A percentile compares a stretch with the other conserved stretches of the same genome.
phyloP scores from a whole-genome alignment of 805 yeast genomes.

The Diddensiella transvaalensis region DNA sequence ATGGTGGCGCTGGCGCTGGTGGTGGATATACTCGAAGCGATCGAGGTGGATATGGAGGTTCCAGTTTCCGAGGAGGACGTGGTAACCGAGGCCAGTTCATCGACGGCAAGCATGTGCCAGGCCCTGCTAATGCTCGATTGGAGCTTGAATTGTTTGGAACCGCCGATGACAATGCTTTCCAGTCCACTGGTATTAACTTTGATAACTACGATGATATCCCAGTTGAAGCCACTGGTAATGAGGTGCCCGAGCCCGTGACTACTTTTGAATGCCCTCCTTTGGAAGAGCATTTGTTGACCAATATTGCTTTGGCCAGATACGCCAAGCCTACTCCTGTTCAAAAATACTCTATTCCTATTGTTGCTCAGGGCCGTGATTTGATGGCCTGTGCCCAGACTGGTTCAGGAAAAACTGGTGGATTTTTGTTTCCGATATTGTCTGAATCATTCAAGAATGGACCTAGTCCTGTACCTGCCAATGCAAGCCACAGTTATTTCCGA shows the following conservation, averaged over 20 bases:
- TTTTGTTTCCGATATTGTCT: slow-evolving; percentile 94
- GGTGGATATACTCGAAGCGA: slow-evolving; percentile 31
- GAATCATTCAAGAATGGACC: slow-evolving; percentile 91
- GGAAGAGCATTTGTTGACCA: slow-evolving; percentile 79
- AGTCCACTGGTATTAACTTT: slow-evolving; percentile 95
- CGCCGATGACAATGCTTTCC: slow-evolving; percentile 65
- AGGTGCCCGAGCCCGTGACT: slow-evolving; percentile 89
- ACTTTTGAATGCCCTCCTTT: slow-evolving; percentile 90
- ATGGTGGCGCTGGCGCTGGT: slow-evolving; percentile 19
- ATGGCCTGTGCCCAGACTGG: slow-evolving; percentile 99
- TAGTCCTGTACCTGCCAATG: slow-evolving; percentile 47
- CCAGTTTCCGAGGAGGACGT: slow-evolving; percentile 33
- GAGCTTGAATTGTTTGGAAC: slow-evolving; percentile 85
- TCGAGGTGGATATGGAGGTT: slow-evolving; percentile 29
- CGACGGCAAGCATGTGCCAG: slow-evolving; percentile 85
- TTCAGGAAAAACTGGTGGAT: slow-evolving; percentile 99
- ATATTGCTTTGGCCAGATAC: slow-evolving; percentile 84
- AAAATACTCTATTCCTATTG: slow-evolving; percentile 89
- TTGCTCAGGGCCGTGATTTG: slow-evolving; percentile 82
- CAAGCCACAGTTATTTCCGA: slow-evolving; percentile 41
- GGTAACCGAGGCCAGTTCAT: slow-evolving; percentile 69
- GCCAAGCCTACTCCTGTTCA: slow-evolving; percentile 96
- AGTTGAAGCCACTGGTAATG: slow-evolving; percentile 93
- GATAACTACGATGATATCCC: slow-evolving; percentile 99
- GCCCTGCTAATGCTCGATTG: slow-evolving; percentile 60